Conservation (phyloP, 495 filamentous ascomycete genomes). For the Friedmanniomyces endolithicus region DNA sequence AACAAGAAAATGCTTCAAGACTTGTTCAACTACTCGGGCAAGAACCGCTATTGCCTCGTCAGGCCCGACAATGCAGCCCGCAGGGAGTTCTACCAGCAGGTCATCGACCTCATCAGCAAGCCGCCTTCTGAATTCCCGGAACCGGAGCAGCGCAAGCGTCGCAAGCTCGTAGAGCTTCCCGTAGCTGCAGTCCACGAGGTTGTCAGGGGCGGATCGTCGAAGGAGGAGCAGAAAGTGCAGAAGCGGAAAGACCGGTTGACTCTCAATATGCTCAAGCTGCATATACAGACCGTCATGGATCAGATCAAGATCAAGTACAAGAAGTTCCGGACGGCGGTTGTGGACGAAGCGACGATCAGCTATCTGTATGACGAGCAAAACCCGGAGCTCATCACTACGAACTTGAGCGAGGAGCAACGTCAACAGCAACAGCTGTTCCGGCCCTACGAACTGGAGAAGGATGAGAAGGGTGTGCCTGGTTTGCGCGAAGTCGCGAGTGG, state of each 20-base stretch:
- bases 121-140: slow-evolving; percentile 77
- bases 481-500: slow-evolving; percentile 55
- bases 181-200: slow-evolving; percentile 40
- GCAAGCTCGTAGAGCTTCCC: slow-evolving; percentile 62
- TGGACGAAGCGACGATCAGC: slow-evolving; percentile 56
- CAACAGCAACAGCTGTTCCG: slow-evolving; percentile 42
- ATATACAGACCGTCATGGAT: slow-evolving; percentile 88
- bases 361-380: slow-evolving; percentile 77
- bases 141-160: slow-evolving; percentile 68
- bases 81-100: slow-evolving; percentile 58
- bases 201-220: slow-evolving; percentile 37
- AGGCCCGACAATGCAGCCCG: slow-evolving; percentile 54
- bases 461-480: slow-evolving; percentile 61
- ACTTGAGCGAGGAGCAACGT: slow-evolving; percentile 48
- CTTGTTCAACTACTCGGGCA: slow-evolving; percentile 72
- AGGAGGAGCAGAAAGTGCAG: slow-evolving; percentile 67
- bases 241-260: slow-evolving; percentile 66
- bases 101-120: slow-evolving; percentile 62
- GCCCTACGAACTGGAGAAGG: slow-evolving; percentile 61
- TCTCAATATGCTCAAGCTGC: slow-evolving; percentile 72
- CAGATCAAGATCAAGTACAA: slow-evolving; percentile 76
- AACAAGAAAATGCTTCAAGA: slow-evolving; percentile 52
- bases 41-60: slow-evolving; percentile 55
- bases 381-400: slow-evolving; percentile 65
- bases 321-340: slow-evolving; percentile 66